These are phyloP conservation scores for Arthonia radiata DNA, from an alignment of 495 filamentous ascomycete species.

Conservation along the genomic window DNA sequence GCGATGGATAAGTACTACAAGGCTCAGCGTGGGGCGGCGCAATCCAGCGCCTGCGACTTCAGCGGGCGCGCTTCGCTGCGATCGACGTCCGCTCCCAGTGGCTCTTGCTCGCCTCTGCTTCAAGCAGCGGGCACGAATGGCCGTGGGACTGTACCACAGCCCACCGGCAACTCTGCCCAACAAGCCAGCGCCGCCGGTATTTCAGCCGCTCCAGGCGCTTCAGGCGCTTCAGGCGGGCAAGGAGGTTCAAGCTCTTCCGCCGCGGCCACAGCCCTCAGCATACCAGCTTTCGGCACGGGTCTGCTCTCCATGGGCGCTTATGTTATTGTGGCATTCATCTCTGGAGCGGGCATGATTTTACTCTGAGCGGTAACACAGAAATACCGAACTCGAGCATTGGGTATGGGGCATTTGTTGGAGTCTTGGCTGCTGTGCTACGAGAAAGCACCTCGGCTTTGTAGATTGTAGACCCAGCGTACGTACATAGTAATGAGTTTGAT, in stretches of 20 bases:
- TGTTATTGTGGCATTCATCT: conserved; percentile 34
- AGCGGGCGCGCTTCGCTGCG: conserved; percentile 32
- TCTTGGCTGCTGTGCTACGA: no score
- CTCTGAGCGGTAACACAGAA: no score
- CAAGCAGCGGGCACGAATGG: neutral
- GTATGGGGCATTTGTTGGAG: no score
- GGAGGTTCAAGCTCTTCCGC: conserved; percentile 13
- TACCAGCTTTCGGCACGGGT: conserved; percentile 33
- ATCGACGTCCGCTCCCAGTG: conserved; percentile 8
- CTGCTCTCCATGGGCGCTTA: conserved; percentile 43
- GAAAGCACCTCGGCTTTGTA: no score
- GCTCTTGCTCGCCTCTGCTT: neutral
- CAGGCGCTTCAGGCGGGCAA: conserved; percentile 18
- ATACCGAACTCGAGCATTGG: no score
- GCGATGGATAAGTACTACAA: conserved; percentile 60
- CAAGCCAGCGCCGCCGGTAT: conserved; percentile 39
- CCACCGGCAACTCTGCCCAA: conserved; percentile 25
- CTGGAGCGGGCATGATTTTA: conserved; percentile 52
- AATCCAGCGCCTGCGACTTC: conserved; percentile 48
- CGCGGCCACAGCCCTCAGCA: conserved; percentile 19
- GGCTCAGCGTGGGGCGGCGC: conserved; percentile 25
- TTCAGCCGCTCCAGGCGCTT: conserved; percentile 22
- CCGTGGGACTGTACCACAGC: neutral
- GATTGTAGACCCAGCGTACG: no score
- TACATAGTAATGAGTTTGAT: no score